Evolutionary conservation across 2,329 filamentous ascomycete species (phyloP).

Genomic region (Trichoderma breve): DNA sequence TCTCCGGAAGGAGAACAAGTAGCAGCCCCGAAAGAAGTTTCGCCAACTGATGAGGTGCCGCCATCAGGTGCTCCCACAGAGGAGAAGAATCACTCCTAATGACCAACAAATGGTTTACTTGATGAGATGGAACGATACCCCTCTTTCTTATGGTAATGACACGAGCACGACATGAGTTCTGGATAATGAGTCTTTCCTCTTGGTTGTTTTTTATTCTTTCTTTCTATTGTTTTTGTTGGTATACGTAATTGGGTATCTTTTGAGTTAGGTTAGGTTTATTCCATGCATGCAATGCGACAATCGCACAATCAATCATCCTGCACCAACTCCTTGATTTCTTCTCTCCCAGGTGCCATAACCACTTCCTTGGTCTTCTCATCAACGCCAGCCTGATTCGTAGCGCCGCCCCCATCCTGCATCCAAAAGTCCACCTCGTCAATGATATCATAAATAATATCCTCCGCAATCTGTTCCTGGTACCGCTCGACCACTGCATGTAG

Average conservation of each 20-base stretch:
- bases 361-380: constrained; percentile 46
- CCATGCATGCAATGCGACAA: neutral
- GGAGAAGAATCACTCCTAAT: neutral
- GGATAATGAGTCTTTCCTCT: neutral
- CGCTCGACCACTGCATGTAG: constrained; percentile 69
- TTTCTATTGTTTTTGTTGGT: neutral
- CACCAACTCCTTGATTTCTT: constrained; percentile 64
- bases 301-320: constrained; percentile 52
- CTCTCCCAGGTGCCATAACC: constrained; percentile 45
- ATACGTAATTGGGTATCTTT: constrained; percentile 16
- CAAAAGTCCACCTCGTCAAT: constrained; percentile 93
- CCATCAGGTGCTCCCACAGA: neutral
- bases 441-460: constrained; percentile 90
- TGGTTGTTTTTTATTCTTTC: neutral
- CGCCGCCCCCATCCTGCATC: constrained; percentile 63
- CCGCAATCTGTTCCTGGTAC: constrained; percentile 89
- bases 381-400: constrained; percentile 45
- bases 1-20: neutral
- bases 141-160: neutral
- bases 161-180: neutral
- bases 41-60: neutral
- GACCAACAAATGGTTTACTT: neutral
- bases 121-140: constrained; percentile 1
- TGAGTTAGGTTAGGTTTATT: neutral
- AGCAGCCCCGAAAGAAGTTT: neutral